Base-by-base conservation (phyloP, 2,329 filamentous ascomycete species). In the Emericellopsis atlantica region DNA sequence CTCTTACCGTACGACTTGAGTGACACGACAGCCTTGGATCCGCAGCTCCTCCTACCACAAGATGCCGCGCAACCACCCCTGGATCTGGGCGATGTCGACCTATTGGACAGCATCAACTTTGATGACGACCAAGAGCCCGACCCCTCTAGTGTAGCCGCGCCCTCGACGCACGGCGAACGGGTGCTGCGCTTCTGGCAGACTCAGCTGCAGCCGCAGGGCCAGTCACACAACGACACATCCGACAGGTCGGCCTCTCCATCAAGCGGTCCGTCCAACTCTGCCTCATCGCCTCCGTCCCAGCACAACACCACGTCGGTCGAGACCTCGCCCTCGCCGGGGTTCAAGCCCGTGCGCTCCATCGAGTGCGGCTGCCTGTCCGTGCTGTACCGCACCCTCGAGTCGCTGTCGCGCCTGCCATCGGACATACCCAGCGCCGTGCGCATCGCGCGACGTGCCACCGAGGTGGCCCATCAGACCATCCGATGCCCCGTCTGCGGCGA, bases 361-460 rank as follows among this genome's bases (percentile, higher is more conserved):
- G 43, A 48, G 14, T 77, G 74, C 45, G 52, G 59, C 42, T 77
- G 74, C 45, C 62, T 70, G 1, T 62, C 66, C 1, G 61, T 56
- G 12, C 60, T 77, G 12, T 74, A 69, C 49, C 60, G 69, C 5
- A 64, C 72, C 5, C 58, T 76, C 4, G 64, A 70, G 44, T 65
- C 66, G 16, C 62, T 77, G 45, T 63, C 65, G 38, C 59, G 58
- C 33, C 59, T 74, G 2, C 65, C 72, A 1, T 47, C 47, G 4
- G 60, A 69, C 33, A 59, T 74, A 15, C 55, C 58, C 29, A 50
- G 59, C 3, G 71, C 70, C 14, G 68, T 76, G 51, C 53, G 57
- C 15, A 59, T 67, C 33, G 65, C 70, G 10, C 67, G 72, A 6
- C 52, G 59, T 39, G 70, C 72, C 4, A 60, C 66, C 26, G 65